phyloP scores from a whole-genome alignment of 2,329 filamentous ascomycete genomes.

The Colletotrichum sp. region DNA sequence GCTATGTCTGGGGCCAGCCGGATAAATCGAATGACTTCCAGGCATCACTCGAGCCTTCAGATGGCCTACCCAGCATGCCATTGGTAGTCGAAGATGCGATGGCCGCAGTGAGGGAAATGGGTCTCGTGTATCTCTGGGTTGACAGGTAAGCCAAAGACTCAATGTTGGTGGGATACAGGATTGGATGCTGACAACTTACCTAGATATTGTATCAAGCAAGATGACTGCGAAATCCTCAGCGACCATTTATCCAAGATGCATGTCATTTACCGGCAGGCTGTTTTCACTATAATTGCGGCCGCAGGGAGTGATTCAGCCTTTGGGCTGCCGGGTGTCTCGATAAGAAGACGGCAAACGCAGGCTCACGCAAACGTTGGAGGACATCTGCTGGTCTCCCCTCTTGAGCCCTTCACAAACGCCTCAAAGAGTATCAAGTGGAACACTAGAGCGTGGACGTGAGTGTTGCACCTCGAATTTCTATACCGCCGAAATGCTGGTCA shows the following conservation, averaged over 20 bases:
- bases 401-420: rapidly evolving
- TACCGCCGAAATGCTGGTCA: rapidly evolving
- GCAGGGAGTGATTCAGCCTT: rapidly evolving
- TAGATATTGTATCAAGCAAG: not conserved
- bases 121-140: not conserved
- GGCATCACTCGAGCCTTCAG: not conserved
- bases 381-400: not conserved
- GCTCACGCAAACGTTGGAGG: not conserved
- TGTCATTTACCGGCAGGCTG: not conserved
- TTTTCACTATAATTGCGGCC: not conserved
- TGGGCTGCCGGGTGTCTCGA: not conserved
- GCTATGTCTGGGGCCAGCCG: not conserved
- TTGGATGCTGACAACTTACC: not conserved
- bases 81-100: not conserved
- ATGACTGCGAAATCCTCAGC: not conserved
- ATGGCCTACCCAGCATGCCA: not conserved
- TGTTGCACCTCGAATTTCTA: rapidly evolving
- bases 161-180: not conserved
- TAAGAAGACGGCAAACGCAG: not conserved
- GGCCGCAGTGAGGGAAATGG: not conserved
- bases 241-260: not conserved
- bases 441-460: not conserved
- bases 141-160: not conserved
- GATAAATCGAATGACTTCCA: not conserved
- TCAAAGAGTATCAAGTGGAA: not conserved